Conservation (phyloP, 2,329 filamentous ascomycete species). For the Verticillium alfalfae region DNA sequence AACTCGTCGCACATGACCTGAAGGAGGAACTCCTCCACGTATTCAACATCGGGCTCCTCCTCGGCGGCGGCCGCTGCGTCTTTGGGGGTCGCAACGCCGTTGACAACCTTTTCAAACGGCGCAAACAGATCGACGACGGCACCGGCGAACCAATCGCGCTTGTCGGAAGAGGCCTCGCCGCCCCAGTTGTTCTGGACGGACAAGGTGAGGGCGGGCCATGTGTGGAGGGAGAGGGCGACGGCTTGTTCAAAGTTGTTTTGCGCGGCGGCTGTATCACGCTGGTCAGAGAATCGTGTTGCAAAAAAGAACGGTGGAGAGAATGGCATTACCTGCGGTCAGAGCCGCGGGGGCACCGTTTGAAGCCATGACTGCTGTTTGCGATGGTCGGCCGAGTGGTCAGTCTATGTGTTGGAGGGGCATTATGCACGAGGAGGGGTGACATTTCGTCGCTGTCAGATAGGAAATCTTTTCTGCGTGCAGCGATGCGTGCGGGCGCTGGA, state of each 20-base stretch:
- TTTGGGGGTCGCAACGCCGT: conserved; percentile 20
- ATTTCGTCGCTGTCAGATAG: neutral
- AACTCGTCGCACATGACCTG: conserved; percentile 97
- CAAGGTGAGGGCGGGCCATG: conserved; percentile 83
- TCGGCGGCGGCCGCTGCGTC: conserved; percentile 10
- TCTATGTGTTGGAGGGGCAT: neutral
- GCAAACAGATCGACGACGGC: conserved; percentile 76
- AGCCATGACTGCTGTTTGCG: conserved; percentile 7
- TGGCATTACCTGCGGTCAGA: conserved; percentile 8
- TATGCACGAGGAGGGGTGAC: neutral
- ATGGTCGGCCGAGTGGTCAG: neutral
- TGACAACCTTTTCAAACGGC: conserved; percentile 47
- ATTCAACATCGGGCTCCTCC: conserved; percentile 62
- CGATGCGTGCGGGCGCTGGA: neutral
- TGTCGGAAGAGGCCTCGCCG: conserved; percentile 74
- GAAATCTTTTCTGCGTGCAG: neutral
- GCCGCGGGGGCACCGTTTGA: conserved; percentile 6
- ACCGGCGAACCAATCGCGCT: conserved; percentile 94
- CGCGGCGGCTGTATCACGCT: conserved; percentile 38
- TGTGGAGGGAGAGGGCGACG: conserved; percentile 77
- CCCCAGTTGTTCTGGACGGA: conserved; percentile 87
- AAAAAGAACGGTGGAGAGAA: neutral
- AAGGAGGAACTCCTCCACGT: conserved; percentile 78
- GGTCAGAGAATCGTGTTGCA: neutral
- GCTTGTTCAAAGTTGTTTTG: conserved; percentile 75